phyloP scores from a whole-genome alignment of 306 rosid genomes.

The Herpetospermum pedunculosum region DNA sequence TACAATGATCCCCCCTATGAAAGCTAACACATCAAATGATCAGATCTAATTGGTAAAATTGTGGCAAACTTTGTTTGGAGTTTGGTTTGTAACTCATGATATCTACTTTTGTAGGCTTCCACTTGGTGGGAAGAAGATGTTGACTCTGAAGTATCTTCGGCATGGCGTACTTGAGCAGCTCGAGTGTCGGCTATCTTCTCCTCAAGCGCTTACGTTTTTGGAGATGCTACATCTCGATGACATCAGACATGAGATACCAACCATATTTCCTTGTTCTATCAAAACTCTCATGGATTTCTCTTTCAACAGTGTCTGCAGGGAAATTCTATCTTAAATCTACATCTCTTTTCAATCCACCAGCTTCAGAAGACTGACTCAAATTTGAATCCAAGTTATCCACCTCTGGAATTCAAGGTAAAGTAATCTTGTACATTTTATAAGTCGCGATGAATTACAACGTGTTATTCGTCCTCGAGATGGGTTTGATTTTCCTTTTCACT shows the following conservation, averaged over 20 bases:
- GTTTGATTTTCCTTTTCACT: background rate
- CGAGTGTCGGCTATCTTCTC: slow-evolving; percentile 65
- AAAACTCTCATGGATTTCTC: slow-evolving; percentile 35
- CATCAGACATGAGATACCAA: slow-evolving; percentile 43
- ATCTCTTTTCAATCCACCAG: slow-evolving; percentile 38
- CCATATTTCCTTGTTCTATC: slow-evolving; percentile 59
- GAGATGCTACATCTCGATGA: slow-evolving; percentile 49
- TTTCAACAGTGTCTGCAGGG: slow-evolving; percentile 21
- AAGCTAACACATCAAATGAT: background rate
- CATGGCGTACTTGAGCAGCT: slow-evolving; percentile 70
- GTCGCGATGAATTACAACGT: background rate
- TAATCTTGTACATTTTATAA: background rate
- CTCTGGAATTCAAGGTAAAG: background rate
- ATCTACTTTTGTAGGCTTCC: slow-evolving; percentile 43
- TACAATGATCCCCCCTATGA: background rate
- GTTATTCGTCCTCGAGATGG: background rate
- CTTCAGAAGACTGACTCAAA: slow-evolving; percentile 18
- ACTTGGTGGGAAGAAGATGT: slow-evolving; percentile 98
- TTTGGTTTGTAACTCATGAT: background rate
- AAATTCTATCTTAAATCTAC: slow-evolving; percentile 33
- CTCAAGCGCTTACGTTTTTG: slow-evolving; percentile 63
- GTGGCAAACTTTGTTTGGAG: background rate
- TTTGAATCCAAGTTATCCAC: slow-evolving; percentile 1
- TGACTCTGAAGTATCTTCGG: slow-evolving; percentile 68
- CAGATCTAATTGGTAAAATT: background rate